These are phyloP conservation scores for Myrica gale DNA, from an alignment of 306 rosid species.

Conservation along the genomic window DNA sequence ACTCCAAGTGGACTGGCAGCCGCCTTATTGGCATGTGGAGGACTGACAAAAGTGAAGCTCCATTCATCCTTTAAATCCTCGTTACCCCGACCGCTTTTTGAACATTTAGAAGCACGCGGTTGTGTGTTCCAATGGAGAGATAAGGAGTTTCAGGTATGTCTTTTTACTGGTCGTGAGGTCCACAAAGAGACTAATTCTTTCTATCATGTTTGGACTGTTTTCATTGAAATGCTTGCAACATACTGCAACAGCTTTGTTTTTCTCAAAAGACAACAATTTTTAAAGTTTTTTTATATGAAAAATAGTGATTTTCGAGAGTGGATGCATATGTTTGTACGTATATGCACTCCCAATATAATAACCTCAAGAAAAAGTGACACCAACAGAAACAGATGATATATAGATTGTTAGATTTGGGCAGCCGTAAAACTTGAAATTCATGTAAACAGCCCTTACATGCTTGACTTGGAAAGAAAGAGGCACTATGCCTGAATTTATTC, in stretches of 20 bases:
- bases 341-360: not conserved
- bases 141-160: conserved; percentile 71
- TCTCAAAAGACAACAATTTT: not conserved
- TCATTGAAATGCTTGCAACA: not conserved
- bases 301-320: not conserved
- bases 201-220: not conserved
- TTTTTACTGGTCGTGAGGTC: not conserved
- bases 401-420: not conserved
- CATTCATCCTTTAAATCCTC: conserved; percentile 56
- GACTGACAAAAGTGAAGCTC: conserved; percentile 81
- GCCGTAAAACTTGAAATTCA: not conserved
- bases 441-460: not conserved
- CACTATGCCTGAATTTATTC: not conserved
- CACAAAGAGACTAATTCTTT: not conserved
- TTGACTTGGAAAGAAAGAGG: not conserved
- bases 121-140: conserved; percentile 87
- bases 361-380: not conserved
- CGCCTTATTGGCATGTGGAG: conserved; percentile 70
- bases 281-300: too few relatives aligned
- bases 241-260: not conserved
- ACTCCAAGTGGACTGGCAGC: conserved; percentile 71
- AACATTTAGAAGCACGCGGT: conserved; percentile 81
- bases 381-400: not conserved
- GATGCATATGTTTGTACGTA: not conserved
- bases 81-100: conserved; percentile 58